Evolutionary conservation across 805 yeast genomes (phyloP).

Genomic region (Alloascoidea africana): DNA sequence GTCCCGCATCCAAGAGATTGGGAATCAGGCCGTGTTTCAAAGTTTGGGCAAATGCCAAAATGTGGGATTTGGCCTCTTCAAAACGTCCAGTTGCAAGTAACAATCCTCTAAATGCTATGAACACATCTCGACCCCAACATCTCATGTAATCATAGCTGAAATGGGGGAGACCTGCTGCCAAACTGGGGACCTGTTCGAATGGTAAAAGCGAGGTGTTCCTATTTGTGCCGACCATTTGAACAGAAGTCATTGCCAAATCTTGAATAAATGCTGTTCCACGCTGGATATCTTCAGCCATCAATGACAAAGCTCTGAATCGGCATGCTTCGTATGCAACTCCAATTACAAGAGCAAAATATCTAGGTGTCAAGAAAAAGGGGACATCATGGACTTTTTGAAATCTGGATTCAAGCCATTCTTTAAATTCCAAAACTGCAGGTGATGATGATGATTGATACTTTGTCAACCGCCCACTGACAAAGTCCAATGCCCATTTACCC

Average conservation of each 20-base stretch:
- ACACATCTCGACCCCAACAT: constrained; percentile 97
- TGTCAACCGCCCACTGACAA: constrained; percentile 42
- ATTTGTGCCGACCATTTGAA: constrained; percentile 74
- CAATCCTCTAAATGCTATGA: constrained; percentile 74
- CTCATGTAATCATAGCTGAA: constrained; percentile 86
- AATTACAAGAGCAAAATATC: constrained; percentile 71
- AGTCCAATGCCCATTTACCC: constrained; percentile 87
- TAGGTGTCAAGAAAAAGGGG: constrained; percentile 75
- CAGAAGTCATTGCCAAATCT: constrained; percentile 61
- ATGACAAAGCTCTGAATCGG: constrained; percentile 45
- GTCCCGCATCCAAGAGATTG: constrained; percentile 80
- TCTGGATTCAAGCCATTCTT: constrained; percentile 55
- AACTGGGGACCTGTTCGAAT: constrained; percentile 40
- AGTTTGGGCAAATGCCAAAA: constrained; percentile 77
- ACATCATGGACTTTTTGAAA: constrained; percentile 44
- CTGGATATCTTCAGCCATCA: constrained; percentile 39
- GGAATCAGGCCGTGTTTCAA: constrained; percentile 93
- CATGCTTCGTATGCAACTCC: constrained; percentile 79
- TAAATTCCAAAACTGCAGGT: constrained; percentile 19
- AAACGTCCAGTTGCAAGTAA: constrained; percentile 62
- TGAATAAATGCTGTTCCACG: constrained; percentile 61
- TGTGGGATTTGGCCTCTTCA: constrained; percentile 70
- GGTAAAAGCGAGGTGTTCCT: constrained; percentile 67
- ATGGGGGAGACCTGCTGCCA: constrained; percentile 97
- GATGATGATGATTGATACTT: constrained; percentile 21